A percentile compares a stretch with the other conserved stretches of the same genome.
Evolutionary conservation across 1,284 basidiomycete species (phyloP).

Genomic region (Calocybe gambosa): DNA sequence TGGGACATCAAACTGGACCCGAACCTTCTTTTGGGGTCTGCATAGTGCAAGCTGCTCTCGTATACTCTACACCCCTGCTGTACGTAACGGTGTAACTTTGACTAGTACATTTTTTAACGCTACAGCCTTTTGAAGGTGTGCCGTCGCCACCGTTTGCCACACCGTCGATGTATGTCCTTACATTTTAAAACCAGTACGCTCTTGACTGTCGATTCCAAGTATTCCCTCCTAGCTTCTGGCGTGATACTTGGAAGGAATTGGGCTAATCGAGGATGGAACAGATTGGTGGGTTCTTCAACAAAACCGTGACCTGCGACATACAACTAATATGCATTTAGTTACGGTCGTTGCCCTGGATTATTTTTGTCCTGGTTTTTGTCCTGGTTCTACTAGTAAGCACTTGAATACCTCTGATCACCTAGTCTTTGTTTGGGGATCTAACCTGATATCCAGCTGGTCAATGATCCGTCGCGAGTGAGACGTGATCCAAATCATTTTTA

Average conservation of each 20-base stretch:
- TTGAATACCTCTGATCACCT: not conserved
- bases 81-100: constrained; percentile 3
- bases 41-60: constrained; percentile 19
- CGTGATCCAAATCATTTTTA: constrained; percentile 12
- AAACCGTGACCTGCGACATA: too few relatives aligned
- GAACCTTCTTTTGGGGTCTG: constrained; percentile 19
- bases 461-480: constrained; percentile 5
- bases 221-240: not conserved
- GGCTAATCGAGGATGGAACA: not conserved
- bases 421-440: not conserved
- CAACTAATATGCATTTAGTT: not conserved
- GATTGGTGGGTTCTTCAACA: not conserved
- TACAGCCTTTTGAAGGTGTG: not conserved
- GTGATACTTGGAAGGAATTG: not conserved
- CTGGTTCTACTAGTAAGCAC: not conserved
- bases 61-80: constrained; percentile 20
- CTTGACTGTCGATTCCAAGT: not conserved
- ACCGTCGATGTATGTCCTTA: constrained; percentile 5
- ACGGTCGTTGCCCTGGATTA: constrained; percentile 1
- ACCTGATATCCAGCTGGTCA: constrained; percentile 1
- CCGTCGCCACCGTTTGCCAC: not conserved
- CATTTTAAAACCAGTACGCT: not conserved
- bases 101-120: not conserved
- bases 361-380: not conserved
- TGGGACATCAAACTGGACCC: constrained; percentile 21